These are phyloP conservation scores for Pythium guiyangense DNA, from an alignment of 352 stramenopile species.

Conservation along the genomic window DNA sequence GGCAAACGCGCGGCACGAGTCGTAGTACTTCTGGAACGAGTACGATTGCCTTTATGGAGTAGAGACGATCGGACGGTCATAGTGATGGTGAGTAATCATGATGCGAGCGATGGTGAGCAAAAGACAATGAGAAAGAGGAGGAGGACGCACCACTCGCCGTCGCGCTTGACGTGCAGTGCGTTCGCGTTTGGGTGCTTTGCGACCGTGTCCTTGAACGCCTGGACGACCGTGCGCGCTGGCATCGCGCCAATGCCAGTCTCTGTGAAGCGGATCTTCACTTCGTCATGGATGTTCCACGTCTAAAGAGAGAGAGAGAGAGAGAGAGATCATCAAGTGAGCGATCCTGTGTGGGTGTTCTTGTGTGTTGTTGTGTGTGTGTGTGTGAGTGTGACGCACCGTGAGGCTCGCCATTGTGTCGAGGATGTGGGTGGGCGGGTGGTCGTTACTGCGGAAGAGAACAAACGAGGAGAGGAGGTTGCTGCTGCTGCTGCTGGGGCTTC, in stretches of 20 bases:
- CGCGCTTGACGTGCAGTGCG: slow-evolving; percentile 61
- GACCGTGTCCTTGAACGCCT: slow-evolving; percentile 63
- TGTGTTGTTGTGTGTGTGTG: not conserved
- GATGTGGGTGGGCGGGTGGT: not conserved
- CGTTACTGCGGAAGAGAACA: not conserved
- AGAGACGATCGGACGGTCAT: not conserved
- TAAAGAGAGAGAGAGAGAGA: slow-evolving; percentile 5
- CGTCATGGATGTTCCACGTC: slow-evolving; percentile 86
- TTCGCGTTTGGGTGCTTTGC: slow-evolving; percentile 45
- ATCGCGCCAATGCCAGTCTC: slow-evolving; percentile 41
- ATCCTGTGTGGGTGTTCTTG: not conserved
- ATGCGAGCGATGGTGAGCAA: not conserved
- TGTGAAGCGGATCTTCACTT: slow-evolving; percentile 70
- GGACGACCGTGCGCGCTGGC: slow-evolving; percentile 40
- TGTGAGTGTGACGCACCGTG: slow-evolving; percentile 26
- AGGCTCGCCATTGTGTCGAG: slow-evolving; percentile 14
- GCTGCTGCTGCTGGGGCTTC: slow-evolving; percentile 16
- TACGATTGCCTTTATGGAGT: slow-evolving; percentile 37
- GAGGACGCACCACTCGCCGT: slow-evolving; percentile 65
- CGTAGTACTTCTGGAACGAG: slow-evolving; percentile 77
- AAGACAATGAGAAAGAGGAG: not conserved
- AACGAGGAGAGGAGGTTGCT: not conserved
- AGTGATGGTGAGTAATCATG: not conserved
- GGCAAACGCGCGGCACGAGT: slow-evolving; percentile 68
- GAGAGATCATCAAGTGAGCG: not conserved